phyloP scores from a whole-genome alignment of 2,329 filamentous ascomycete genomes.

The Talaromyces pinophilus region DNA sequence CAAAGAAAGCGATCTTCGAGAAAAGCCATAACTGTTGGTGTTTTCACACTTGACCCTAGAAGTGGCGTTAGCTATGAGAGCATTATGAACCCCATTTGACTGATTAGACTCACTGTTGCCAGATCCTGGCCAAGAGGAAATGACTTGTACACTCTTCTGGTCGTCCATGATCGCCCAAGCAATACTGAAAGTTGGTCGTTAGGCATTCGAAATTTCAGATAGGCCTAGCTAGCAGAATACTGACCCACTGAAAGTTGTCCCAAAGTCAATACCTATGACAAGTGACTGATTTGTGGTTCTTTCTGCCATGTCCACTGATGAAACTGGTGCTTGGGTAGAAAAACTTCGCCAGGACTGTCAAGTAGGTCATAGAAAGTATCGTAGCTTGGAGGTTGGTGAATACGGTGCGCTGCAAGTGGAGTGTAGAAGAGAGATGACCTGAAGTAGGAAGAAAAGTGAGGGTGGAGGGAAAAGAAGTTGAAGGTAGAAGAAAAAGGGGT shows the following conservation, averaged over 20 bases:
- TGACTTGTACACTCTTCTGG: constrained; percentile 27
- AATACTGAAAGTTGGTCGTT: constrained; percentile 19
- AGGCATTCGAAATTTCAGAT: not conserved
- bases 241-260: constrained; percentile 36
- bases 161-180: constrained; percentile 28
- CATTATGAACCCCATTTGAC: not conserved
- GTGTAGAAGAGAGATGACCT: too few relatives aligned
- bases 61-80: not conserved
- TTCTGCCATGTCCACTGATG: not conserved
- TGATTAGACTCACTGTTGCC: constrained; percentile 27
- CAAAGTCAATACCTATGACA: constrained; percentile 34
- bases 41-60: constrained; percentile 27
- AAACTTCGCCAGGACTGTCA: too few relatives aligned
- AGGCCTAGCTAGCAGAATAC: not conserved
- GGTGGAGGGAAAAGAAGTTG: too few relatives aligned
- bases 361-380: too few relatives aligned
- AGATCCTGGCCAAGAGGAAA: constrained; percentile 31
- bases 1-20: constrained; percentile 25
- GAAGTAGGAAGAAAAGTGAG: too few relatives aligned
- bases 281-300: constrained; percentile 21
- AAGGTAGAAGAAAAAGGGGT: too few relatives aligned
- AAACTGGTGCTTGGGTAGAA: too few relatives aligned
- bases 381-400: too few relatives aligned
- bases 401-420: too few relatives aligned
- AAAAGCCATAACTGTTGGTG: constrained; percentile 27